phyloP scores from a whole-genome alignment of 1,139 yeast species.

The Geotrichum bryndzae region DNA sequence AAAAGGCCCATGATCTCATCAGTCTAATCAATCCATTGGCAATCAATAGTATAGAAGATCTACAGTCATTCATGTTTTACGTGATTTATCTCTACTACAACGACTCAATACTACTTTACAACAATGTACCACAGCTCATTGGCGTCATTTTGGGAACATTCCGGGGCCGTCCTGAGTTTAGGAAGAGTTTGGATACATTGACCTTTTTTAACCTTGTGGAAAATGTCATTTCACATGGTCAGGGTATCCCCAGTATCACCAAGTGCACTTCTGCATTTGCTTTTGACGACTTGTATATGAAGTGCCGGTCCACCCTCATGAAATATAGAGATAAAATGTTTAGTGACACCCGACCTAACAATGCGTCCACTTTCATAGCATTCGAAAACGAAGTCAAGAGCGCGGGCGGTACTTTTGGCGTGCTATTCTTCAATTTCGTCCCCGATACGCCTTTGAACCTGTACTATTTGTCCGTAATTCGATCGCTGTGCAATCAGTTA shows the following conservation, averaged over 20 bases:
- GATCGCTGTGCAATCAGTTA: constrained; percentile 2
- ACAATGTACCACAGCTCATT: neutral
- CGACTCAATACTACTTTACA: neutral
- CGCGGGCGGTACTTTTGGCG: constrained; percentile 6
- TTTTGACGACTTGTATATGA: constrained; percentile 6
- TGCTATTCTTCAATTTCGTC: neutral
- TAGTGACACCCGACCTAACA: neutral
- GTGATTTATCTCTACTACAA: neutral
- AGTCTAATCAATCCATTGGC: neutral
- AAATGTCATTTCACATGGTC: neutral
- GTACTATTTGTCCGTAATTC: neutral
- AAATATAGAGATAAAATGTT: constrained; percentile 4
- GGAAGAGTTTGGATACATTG: neutral
- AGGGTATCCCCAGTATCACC: neutral
- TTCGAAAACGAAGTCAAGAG: constrained; percentile 5
- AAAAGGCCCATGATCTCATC: constrained; percentile 1
- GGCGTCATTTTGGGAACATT: constrained; percentile 6
- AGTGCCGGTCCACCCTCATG: constrained; percentile 5
- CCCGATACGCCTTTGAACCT: neutral
- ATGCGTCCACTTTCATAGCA: neutral
- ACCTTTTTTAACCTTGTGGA: constrained; percentile 5
- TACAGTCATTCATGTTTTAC: neutral
- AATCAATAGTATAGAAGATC: neutral
- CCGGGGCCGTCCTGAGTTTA: neutral
- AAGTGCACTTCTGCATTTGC: neutral